Base-by-base conservation (phyloP, 768 basidiomycete species). In the Lyophyllum shimeji region DNA sequence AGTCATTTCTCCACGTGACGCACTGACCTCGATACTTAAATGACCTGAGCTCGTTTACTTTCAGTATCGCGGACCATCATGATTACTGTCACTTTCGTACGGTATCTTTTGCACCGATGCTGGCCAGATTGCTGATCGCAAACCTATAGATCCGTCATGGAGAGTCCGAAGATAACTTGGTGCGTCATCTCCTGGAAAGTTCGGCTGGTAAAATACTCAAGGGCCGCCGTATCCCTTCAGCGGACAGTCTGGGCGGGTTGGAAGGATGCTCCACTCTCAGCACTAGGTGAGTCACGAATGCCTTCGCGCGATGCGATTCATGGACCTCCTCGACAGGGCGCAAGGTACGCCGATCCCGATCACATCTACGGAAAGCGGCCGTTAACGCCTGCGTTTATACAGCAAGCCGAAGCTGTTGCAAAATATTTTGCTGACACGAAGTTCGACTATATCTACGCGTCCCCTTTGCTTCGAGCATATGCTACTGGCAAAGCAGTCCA, bases 211-310 rank as follows among this genome's bases (percentile, higher is more conserved):
- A 33, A 34, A 23, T 11, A 7, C 23, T n/a, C 24, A 50, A 33
- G 51, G 24, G 37, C 39, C 45, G 48, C 24, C 33, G 25, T 21
- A 44, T 25, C 33, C 46, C 46, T 46, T 15, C 48, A 78, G 76
- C 72, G 65, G 63, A 46, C 62, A 0, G 69, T 88, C 9, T 90
- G 89, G 88, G 85, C 89, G 21, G 90, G 90, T 3, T 89, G 88
- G 82, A 83, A 80, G 58, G 89, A 93, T 71, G 78, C 89, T 1
- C 87, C 89, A 0, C 75, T 93, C 9, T 85, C 87, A 33, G 81
- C 82, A 55, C 81, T 87, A 54, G 90, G 90, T 84, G 64, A 43
- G 15, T 27, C 42, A 53, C 15, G 46, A 43, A 34, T 61, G 31
- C 24, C 46, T 23, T 24, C 50, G 50, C n/a, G n/a, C n/a, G n/a